Base-by-base conservation (phyloP, 2,329 filamentous ascomycete genomes). In the Penicillium sclerotiorum region DNA sequence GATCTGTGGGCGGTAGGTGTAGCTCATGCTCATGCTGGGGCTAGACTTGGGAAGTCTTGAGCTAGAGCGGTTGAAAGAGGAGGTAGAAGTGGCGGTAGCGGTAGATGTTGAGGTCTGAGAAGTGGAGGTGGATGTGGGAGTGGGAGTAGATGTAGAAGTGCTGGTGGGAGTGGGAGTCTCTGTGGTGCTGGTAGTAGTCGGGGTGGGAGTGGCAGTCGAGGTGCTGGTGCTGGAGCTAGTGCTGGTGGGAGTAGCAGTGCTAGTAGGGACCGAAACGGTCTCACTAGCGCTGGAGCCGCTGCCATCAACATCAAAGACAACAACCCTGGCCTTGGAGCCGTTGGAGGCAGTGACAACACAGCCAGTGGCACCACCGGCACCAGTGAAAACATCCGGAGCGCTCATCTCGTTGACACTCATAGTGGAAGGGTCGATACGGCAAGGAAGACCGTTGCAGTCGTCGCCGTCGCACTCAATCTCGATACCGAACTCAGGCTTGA, bases 321-420 rank as follows among this genome's bases (percentile, higher is more conserved):
- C 81, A 56, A 92, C 83, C 61, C 83, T 83, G 36, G 87, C 89
- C 47, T 78, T 83, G 40, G 72, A 70, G 21, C 88, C 88, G 59
- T 81, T 80, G 36, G 84, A 77, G 13, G 90, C 84, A 12, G 88
- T 92, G 11, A 89, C 88, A 40, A 91, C 88, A 61, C 89, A 93
- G 71, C 90, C 92, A 35, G 77, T 74, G 15, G 84, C 81, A 59
- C 81, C 84, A 23, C 87, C 87, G 13, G 87, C 88, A 43, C 88
- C 88, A 13, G 72, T 71, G 32, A 81, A 74, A 17, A 78, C 69
- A 15, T 77, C 69, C 7, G 48, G 36, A 61, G 85, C 87, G 8
- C 70, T 76, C 49, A 91, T 82, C 35, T 79, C 77, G 45, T 83
- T 84, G 46, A 84, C 76, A 8, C 66, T 74, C 41, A 80, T 74